phyloP scores from a whole-genome alignment of 257 asterid species.

The Salvia splendens region DNA sequence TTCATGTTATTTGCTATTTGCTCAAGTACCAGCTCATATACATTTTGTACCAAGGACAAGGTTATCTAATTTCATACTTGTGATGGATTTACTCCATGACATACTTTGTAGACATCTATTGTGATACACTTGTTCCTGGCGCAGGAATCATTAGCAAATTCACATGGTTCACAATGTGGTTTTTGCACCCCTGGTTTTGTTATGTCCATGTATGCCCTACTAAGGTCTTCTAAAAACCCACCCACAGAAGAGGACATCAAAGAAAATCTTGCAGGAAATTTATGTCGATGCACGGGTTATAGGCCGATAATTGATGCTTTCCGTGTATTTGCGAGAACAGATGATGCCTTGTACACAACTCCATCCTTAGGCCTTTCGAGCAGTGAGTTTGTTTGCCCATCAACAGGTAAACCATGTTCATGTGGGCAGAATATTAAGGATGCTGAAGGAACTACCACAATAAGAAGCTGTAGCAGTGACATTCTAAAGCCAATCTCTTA shows the following conservation, averaged over 20 bases:
- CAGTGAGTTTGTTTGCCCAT: constrained; percentile 78
- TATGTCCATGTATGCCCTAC: constrained; percentile 92
- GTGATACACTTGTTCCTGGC: constrained; percentile 29
- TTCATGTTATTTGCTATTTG: background rate
- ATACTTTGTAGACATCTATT: constrained; percentile 16
- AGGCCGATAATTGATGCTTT: constrained; percentile 96
- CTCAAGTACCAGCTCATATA: background rate
- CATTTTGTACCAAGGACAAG: background rate
- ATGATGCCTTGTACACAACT: constrained; percentile 66
- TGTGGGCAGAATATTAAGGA: constrained; percentile 51
- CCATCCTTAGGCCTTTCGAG: constrained; percentile 43
- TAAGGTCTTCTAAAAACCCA: constrained; percentile 67
- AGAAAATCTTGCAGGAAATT: constrained; percentile 93
- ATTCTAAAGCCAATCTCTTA: constrained; percentile 55
- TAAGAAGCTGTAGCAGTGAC: constrained; percentile 33
- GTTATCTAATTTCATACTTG: background rate
- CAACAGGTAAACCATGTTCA: constrained; percentile 95
- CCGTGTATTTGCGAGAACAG: constrained; percentile 75
- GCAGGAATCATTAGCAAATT: constrained; percentile 82
- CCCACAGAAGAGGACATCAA: constrained; percentile 83
- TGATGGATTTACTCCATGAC: constrained; percentile 10
- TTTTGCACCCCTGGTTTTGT: constrained; percentile 98
- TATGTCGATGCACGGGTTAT: constrained; percentile 98
- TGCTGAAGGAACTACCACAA: constrained; percentile 34
- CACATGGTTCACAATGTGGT: constrained; percentile 98